These are phyloP conservation scores for Scorias spongiosa DNA, from an alignment of 2,329 filamentous ascomycete species.

Conservation along the genomic window DNA sequence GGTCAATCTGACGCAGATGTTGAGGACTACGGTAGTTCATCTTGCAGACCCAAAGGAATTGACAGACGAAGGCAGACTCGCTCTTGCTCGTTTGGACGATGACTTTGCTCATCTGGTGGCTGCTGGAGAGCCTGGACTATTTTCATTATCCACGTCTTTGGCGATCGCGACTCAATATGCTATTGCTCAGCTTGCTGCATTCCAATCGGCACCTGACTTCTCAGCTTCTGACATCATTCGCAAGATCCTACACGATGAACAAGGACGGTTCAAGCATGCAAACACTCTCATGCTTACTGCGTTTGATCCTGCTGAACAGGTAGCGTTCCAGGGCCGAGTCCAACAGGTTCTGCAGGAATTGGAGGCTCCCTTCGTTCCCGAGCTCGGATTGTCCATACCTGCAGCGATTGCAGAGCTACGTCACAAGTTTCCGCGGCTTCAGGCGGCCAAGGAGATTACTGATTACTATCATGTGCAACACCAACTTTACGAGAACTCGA, in stretches of 20 bases:
- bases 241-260: conserved; percentile 12
- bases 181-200: conserved; percentile 10
- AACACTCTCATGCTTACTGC: conserved; percentile 5
- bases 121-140: conserved; percentile 6
- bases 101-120: conserved; percentile 6
- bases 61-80: conserved; percentile 11
- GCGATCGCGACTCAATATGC: conserved; percentile 15
- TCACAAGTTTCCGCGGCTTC: conserved; percentile 33
- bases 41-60: conserved; percentile 14
- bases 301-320: conserved; percentile 1
- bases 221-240: conserved; percentile 8
- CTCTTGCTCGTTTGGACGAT: conserved; percentile 19
- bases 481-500: conserved; percentile 28
- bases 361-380: conserved; percentile 3
- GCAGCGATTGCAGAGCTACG: conserved; percentile 31
- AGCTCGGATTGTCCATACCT: not conserved
- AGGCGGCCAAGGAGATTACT: conserved; percentile 26
- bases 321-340: conserved; percentile 2
- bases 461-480: conserved; percentile 11
- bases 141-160: conserved; percentile 10
- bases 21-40: conserved; percentile 21
- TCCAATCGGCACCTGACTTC: conserved; percentile 7
- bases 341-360: conserved; percentile 6
- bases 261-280: conserved; percentile 7
- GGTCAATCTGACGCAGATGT: conserved; percentile 29